Evolutionary conservation across 1,139 yeast species (phyloP).

Genomic region (Lodderomyces parapsilosis): DNA sequence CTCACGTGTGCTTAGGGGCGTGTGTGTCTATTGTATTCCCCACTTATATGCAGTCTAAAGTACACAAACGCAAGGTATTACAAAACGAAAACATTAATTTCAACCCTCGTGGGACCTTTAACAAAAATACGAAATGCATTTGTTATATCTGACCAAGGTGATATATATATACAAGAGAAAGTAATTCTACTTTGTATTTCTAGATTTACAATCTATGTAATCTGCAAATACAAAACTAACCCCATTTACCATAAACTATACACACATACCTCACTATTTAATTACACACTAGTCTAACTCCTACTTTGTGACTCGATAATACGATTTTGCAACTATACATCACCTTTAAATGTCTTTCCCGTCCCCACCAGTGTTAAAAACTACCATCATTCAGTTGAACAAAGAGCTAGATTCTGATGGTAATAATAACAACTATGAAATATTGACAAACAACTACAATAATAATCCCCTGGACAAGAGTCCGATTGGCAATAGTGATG

Average conservation of each 20-base stretch:
- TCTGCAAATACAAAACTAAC: no score
- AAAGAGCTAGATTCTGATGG: slow-evolving; percentile 44
- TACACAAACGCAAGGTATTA: neutral
- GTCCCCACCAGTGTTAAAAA: slow-evolving; percentile 59
- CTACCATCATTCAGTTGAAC: slow-evolving; percentile 61
- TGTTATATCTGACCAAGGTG: neutral
- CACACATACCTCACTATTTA: neutral
- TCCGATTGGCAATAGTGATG: neutral
- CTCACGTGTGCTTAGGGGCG: slow-evolving; percentile 1
- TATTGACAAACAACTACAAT: slow-evolving; percentile 39
- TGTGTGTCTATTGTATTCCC: neutral
- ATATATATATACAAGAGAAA: neutral
- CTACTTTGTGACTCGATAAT: slow-evolving; percentile 1
- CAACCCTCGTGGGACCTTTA: slow-evolving; percentile 5
- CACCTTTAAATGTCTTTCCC: slow-evolving; percentile 30
- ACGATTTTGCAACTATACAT: neutral
- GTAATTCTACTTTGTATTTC: neutral
- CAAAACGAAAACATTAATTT: neutral
- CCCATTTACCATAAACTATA: no score
- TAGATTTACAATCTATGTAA: no score
- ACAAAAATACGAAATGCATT: neutral
- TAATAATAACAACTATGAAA: slow-evolving; percentile 37
- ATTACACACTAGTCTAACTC: neutral
- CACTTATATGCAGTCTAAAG: neutral
- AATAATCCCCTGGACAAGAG: neutral